Evolutionary conservation across 2,329 filamentous ascomycete genomes (phyloP).

Genomic region (Orbilia javanica): DNA sequence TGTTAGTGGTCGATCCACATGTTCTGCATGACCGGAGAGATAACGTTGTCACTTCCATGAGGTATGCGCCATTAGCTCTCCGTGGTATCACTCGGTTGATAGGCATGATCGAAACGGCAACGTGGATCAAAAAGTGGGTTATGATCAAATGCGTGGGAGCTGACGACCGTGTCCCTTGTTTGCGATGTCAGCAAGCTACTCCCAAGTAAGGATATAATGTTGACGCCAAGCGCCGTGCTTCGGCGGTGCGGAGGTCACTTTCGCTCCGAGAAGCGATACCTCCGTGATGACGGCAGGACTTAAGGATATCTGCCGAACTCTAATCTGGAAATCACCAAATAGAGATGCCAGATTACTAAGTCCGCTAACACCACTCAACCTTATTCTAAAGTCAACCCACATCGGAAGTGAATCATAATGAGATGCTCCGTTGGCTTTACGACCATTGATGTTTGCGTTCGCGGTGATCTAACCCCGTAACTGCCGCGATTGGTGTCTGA

Average conservation of each 20-base stretch:
- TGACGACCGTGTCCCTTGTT: constrained; percentile 26
- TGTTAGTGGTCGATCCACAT: constrained; percentile 33
- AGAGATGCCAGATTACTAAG: constrained; percentile 37
- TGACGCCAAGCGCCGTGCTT: constrained; percentile 1
- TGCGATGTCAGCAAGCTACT: constrained; percentile 36
- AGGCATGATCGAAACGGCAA: constrained; percentile 23
- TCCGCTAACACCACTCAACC: constrained; percentile 52
- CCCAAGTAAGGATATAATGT: not conserved
- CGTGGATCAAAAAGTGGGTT: constrained; percentile 25
- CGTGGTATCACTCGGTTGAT: constrained; percentile 1
- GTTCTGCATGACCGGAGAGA: constrained; percentile 13
- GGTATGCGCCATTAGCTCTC: not conserved
- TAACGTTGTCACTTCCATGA: constrained; percentile 21
- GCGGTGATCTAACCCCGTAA: constrained; percentile 15
- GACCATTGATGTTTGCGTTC: constrained; percentile 22
- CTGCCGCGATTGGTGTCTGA: constrained; percentile 30
- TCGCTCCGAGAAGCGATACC: constrained; percentile 20
- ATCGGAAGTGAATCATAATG: constrained; percentile 41
- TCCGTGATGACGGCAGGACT: constrained; percentile 25
- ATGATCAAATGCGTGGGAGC: constrained; percentile 23
- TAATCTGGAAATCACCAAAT: not conserved
- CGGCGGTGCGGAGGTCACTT: constrained; percentile 46
- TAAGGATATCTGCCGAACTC: constrained; percentile 35
- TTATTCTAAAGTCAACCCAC: constrained; percentile 37
- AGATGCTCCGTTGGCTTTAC: constrained; percentile 15